Percentiles rank a stretch among this genome's conserved stretches.
These are phyloP conservation scores for Cornus suecica DNA, from an alignment of 148 eudicot genomes.

Conservation along the genomic window DNA sequence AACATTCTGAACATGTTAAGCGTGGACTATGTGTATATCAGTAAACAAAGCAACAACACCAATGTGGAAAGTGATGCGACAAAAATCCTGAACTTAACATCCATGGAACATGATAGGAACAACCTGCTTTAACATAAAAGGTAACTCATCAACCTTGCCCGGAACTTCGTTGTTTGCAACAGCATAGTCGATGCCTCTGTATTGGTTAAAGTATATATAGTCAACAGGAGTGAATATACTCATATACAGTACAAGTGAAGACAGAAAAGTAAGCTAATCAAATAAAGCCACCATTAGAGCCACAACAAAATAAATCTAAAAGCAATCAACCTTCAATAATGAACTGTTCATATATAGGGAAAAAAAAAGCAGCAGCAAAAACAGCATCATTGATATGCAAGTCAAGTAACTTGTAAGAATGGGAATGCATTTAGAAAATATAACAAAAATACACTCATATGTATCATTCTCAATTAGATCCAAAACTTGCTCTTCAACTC, in stretches of 20 bases:
- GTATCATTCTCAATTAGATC: no score
- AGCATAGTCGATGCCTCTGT: conserved; percentile 42
- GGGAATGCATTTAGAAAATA: no score
- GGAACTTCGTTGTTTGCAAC: conserved; percentile 39
- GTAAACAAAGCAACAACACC: background rate
- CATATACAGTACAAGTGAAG: background rate
- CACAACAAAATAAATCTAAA: no score
- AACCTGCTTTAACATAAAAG: conserved; percentile 33
- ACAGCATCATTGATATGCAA: background rate
- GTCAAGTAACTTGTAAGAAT: background rate
- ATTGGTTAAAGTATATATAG: conserved; percentile 4
- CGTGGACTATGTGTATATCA: background rate
- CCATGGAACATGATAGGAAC: background rate
- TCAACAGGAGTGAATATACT: background rate
- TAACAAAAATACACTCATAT: no score
- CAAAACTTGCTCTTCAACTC: no score
- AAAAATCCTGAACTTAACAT: background rate
- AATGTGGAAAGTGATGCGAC: conserved; percentile 1
- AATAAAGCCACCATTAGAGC: no score
- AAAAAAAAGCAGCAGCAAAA: no score
- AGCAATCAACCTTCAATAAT: background rate
- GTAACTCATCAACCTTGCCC: conserved; percentile 28
- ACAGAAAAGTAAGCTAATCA: background rate
- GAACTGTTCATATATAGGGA: background rate
- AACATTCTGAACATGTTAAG: background rate